These are phyloP conservation scores for Fusarium sp. DNA, from an alignment of 2,329 filamentous ascomycete genomes.

Conservation along the genomic window DNA sequence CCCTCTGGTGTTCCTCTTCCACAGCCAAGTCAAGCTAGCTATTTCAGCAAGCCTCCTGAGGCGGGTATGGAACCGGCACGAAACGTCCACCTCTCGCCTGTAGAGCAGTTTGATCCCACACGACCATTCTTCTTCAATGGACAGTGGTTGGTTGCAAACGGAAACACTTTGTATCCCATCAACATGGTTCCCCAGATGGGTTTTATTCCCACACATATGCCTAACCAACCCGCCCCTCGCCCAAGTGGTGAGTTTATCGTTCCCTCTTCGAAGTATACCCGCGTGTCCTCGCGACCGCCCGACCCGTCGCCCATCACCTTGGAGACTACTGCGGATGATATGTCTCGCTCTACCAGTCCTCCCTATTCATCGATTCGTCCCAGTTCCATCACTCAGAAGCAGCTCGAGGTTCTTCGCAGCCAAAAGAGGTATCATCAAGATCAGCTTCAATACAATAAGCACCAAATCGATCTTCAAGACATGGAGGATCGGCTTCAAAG, in stretches of 20 bases:
- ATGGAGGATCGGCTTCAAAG: slow-evolving; percentile 59
- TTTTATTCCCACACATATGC: slow-evolving; percentile 44
- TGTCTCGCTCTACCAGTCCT: slow-evolving; percentile 47
- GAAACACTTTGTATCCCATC: slow-evolving; percentile 43
- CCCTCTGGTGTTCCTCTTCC: slow-evolving; percentile 31
- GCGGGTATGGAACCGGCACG: slow-evolving; percentile 49
- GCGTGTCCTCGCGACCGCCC: slow-evolving; percentile 9
- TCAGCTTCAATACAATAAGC: slow-evolving; percentile 70
- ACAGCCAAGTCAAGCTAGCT: slow-evolving; percentile 32
- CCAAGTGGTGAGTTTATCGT: slow-evolving; percentile 8
- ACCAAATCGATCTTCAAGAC: slow-evolving; percentile 69
- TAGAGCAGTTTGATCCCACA: slow-evolving; percentile 60
- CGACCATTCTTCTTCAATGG: slow-evolving; percentile 61
- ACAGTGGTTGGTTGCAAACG: slow-evolving; percentile 56
- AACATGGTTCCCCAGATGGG: slow-evolving; percentile 35
- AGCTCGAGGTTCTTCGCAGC: slow-evolving; percentile 64
- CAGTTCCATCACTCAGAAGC: slow-evolving; percentile 71
- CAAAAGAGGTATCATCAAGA: slow-evolving; percentile 68
- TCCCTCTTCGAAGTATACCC: slow-evolving; percentile 10
- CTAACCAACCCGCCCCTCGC: slow-evolving; percentile 28
- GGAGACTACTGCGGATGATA: neutral
- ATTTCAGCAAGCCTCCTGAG: slow-evolving; percentile 50
- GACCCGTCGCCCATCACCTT: slow-evolving; percentile 9
- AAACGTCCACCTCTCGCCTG: slow-evolving; percentile 53
- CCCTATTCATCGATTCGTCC: slow-evolving; percentile 70